Evolutionary conservation across 2,329 filamentous ascomycete species (phyloP).

Genomic region (Stagonosporopsis chrysanthemi): DNA sequence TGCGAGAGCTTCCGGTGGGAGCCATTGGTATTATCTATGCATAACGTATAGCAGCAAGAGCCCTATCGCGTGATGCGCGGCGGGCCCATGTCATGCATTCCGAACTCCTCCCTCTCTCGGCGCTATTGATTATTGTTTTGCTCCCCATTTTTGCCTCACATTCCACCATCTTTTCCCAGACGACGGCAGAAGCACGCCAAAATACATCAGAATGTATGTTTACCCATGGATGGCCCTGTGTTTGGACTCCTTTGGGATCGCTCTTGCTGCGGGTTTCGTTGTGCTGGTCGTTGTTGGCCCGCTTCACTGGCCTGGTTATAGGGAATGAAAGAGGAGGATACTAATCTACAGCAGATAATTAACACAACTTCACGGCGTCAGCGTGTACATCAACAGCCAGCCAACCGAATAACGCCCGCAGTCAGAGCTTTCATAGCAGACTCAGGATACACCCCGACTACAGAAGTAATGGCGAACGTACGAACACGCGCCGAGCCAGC

Average conservation of each 20-base stretch:
- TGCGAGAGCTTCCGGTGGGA: constrained; percentile 1
- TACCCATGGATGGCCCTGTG: constrained; percentile 26
- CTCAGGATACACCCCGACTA: not conserved
- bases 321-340: constrained; percentile 29
- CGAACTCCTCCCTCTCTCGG: constrained; percentile 35
- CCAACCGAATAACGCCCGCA: not conserved
- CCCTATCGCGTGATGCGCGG: constrained; percentile 17
- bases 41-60: constrained; percentile 1
- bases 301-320: constrained; percentile 6
- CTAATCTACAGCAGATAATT: constrained; percentile 8
- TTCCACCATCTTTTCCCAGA: constrained; percentile 48
- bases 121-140: constrained; percentile 32
- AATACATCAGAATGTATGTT: constrained; percentile 44
- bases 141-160: constrained; percentile 43
- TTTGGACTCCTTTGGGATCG: constrained; percentile 24
- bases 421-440: not conserved
- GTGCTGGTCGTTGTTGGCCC: constrained; percentile 26
- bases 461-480: constrained; percentile 18
- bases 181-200: constrained; percentile 42
- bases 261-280: constrained; percentile 27
- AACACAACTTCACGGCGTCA: constrained; percentile 3
- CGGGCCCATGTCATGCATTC: constrained; percentile 32
- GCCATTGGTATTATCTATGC: constrained; percentile 7
- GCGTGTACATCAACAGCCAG: not conserved
- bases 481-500: constrained; percentile 18